Percentiles rank a stretch among this genome's conserved stretches.
These are phyloP conservation scores for Crithidia acanthocephali DNA, from an alignment of 208 protist species.

Conservation along the genomic window DNA sequence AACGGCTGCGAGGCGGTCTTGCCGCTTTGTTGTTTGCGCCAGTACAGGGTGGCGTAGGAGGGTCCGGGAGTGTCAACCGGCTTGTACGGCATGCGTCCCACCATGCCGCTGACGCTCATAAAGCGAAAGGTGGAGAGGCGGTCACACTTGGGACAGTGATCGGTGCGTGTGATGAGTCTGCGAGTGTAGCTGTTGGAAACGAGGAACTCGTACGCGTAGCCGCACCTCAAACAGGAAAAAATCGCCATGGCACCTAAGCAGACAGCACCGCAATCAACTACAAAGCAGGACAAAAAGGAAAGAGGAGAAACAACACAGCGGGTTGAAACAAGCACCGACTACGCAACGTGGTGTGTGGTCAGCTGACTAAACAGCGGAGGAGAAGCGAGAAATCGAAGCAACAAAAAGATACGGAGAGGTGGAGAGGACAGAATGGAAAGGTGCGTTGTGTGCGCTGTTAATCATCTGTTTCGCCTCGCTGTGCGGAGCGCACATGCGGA, in stretches of 20 bases:
- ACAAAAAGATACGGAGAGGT: too few relatives aligned
- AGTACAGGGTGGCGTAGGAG: slow-evolving; percentile 79
- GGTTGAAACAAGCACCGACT: too few relatives aligned
- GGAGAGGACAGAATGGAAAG: too few relatives aligned
- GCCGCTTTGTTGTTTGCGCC: slow-evolving; percentile 63
- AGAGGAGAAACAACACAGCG: too few relatives aligned
- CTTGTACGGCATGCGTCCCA: slow-evolving; percentile 71
- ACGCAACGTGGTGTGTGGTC: too few relatives aligned
- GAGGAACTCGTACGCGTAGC: slow-evolving; percentile 82
- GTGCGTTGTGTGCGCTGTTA: too few relatives aligned
- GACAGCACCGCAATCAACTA: not conserved
- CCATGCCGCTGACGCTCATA: slow-evolving; percentile 81
- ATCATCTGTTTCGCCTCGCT: too few relatives aligned
- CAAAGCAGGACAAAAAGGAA: not conserved
- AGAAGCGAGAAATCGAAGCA: too few relatives aligned
- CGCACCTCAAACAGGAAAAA: slow-evolving; percentile 77
- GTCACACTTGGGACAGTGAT: slow-evolving; percentile 79
- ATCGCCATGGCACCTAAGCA: slow-evolving; percentile 51
- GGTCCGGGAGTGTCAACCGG: slow-evolving; percentile 60
- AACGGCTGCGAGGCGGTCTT: slow-evolving; percentile 54
- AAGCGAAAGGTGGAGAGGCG: slow-evolving; percentile 67
- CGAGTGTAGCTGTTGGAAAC: slow-evolving; percentile 70
- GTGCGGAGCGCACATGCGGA: too few relatives aligned
- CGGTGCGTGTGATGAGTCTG: slow-evolving; percentile 49
- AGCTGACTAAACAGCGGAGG: too few relatives aligned